A percentile compares a stretch with the other conserved stretches of the same genome.
These are phyloP conservation scores for Kockovaella imperatae DNA, from an alignment of 768 basidiomycete species.

Conservation along the genomic window DNA sequence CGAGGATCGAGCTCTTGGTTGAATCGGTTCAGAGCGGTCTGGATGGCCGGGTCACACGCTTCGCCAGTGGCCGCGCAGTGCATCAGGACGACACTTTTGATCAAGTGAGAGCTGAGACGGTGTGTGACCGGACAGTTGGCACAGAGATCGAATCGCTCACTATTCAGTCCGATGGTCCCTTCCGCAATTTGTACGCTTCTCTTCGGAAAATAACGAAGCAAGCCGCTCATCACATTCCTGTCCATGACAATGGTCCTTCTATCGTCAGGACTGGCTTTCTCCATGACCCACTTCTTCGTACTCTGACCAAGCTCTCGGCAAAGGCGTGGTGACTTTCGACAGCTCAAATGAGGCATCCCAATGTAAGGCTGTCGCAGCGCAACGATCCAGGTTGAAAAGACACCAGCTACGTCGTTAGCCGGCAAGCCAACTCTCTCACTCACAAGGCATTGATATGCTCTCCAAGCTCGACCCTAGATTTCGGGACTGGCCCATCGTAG, in stretches of 20 bases:
- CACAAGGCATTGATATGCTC: slow-evolving; percentile 24
- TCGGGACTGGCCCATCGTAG: neutral
- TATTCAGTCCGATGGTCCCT: neutral
- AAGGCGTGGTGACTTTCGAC: slow-evolving; percentile 9
- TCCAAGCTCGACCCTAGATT: slow-evolving; percentile 9
- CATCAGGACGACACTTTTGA: slow-evolving; percentile 8
- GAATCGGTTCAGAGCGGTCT: too few species aligned
- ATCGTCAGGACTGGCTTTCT: neutral
- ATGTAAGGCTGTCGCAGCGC: slow-evolving; percentile 9
- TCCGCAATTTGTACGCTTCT: neutral
- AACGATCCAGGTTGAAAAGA: slow-evolving; percentile 19
- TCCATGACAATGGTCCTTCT: neutral
- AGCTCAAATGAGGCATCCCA: slow-evolving; percentile 8
- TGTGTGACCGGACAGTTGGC: neutral
- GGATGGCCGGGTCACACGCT: neutral
- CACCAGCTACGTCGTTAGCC: slow-evolving; percentile 10
- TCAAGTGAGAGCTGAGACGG: neutral
- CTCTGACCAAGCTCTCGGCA: slow-evolving; percentile 17
- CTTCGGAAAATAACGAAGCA: neutral
- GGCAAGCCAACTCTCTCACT: neutral
- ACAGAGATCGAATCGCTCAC: neutral
- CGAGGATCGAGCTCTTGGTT: too few species aligned
- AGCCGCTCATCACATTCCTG: neutral
- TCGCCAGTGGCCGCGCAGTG: neutral
- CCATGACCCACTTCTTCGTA: slow-evolving; percentile 13